A percentile compares a stretch with the other conserved stretches of the same genome.
These are phyloP conservation scores for Hypoxylon sp. DNA, from an alignment of 2,329 filamentous ascomycete genomes.

Conservation along the genomic window DNA sequence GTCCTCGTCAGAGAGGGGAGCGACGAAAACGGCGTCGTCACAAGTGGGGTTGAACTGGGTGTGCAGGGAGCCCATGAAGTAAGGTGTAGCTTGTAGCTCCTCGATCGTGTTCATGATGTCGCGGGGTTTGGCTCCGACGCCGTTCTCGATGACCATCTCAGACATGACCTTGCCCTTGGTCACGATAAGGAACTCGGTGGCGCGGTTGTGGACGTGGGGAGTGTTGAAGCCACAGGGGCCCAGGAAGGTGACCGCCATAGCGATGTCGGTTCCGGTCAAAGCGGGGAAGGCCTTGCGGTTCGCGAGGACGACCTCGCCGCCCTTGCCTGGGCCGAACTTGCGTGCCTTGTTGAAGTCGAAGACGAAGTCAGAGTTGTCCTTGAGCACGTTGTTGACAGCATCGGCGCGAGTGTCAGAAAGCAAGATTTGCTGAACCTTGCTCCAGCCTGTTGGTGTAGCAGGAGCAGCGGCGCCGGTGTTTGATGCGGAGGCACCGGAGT, in stretches of 20 bases:
- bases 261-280: constrained; percentile 65
- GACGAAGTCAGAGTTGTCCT: constrained; percentile 62
- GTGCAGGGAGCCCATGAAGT: constrained; percentile 69
- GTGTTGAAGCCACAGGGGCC: constrained; percentile 70
- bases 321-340: constrained; percentile 56
- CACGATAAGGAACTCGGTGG: constrained; percentile 68
- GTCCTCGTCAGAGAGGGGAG: constrained; percentile 56
- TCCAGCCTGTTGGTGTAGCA: constrained; percentile 46
- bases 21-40: constrained; percentile 60
- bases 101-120: constrained; percentile 56
- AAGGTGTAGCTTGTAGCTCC: constrained; percentile 66
- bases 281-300: constrained; percentile 71
- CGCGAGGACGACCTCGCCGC: constrained; percentile 65
- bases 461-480: constrained; percentile 31
- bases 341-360: constrained; percentile 62
- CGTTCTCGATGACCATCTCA: constrained; percentile 69
- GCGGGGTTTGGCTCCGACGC: constrained; percentile 59
- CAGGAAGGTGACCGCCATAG: constrained; percentile 67
- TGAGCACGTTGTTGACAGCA: constrained; percentile 60
- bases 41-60: constrained; percentile 69
- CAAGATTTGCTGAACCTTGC: constrained; percentile 57
- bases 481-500: constrained; percentile 24
- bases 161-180: constrained; percentile 64
- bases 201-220: constrained; percentile 69
- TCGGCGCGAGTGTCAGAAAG: constrained; percentile 61